Evolutionary conservation across 345 rosid genomes (phyloP), one percentile per base, ranked within the genome.

Genomic region (Lagerstroemia speciosa): DNA sequence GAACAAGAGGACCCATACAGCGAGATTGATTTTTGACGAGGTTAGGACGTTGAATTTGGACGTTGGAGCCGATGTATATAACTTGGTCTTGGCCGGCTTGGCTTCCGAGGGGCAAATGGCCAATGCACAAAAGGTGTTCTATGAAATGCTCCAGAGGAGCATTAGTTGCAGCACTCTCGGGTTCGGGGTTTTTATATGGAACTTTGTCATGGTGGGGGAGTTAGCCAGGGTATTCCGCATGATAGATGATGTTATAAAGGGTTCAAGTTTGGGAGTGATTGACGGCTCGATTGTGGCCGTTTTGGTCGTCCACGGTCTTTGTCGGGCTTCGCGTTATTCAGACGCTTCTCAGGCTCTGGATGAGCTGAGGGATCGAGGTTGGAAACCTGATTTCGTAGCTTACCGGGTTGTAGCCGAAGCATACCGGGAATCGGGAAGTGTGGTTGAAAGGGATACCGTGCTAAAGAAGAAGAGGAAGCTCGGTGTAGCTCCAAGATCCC

Each of bases 351-450:
- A 81, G 75, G 76, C 72, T 48, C 76, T 93, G 81, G 86, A 87
- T 68, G 96, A 93, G 83, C 73, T 93, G 66, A 82, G 94, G 70
- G 82, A 69, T 62, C 83, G 88, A 43, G 79, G 79, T 1, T 93
- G 88, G 68, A 93, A 93, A 68, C 98, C 98, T 52, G 98, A 91
- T 82, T 93, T 93, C 75, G 79, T 89, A 75, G 94, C 97, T 1
- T 93, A 93, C 75, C 82, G 98, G 73, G 76, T 89, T 68, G 82
- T 91, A 33, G 91, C 90, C 3, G 97, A 93, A 79, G 88, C 85
- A 19, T 87, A 86, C 77, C 81, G 83, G 24, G 36, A 30, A 40
- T 73, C 58, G 29, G 87, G 89, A 20, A 74, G 74, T 81, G 78
- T 83, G 70, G 81, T 79, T 37, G 92, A 85, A 76, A 84, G 83